These are phyloP conservation scores for Penstemon davidsonii DNA, from an alignment of 257 asterid genomes.

Conservation along the genomic window DNA sequence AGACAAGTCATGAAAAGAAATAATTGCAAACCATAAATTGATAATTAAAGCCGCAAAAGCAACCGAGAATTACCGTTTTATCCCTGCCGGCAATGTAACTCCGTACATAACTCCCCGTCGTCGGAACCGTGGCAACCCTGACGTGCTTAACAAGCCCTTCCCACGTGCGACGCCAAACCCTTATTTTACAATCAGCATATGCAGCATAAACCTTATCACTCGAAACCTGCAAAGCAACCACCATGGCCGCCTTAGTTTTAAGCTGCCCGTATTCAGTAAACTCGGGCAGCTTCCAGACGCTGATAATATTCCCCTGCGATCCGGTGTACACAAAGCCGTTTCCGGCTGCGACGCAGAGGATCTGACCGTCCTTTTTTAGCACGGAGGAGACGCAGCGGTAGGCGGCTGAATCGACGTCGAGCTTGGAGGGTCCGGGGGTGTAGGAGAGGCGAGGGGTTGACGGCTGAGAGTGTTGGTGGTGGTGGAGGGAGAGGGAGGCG, in stretches of 20 bases:
- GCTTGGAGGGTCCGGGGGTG: constrained; percentile 37
- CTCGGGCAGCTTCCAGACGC: constrained; percentile 95
- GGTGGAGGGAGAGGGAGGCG: constrained; percentile 36
- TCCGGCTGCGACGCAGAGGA: constrained; percentile 63
- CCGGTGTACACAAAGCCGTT: constrained; percentile 79
- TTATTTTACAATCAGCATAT: constrained; percentile 67
- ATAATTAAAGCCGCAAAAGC: background rate
- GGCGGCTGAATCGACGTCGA: constrained; percentile 33
- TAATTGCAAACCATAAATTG: constrained; percentile 8
- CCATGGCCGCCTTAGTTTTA: constrained; percentile 66
- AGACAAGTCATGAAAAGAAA: too few species aligned
- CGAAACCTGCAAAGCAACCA: constrained; percentile 60
- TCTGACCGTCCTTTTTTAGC: constrained; percentile 87
- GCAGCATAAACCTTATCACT: constrained; percentile 86
- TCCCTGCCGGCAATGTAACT: constrained; percentile 80
- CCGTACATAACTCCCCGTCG: constrained; percentile 67
- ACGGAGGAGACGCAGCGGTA: constrained; percentile 85
- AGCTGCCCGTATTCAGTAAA: constrained; percentile 87
- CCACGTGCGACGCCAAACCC: constrained; percentile 95
- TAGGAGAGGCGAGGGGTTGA: constrained; percentile 58
- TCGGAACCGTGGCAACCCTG: constrained; percentile 67
- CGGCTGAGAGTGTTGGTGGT: constrained; percentile 51
- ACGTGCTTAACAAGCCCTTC: constrained; percentile 75
- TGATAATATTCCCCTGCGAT: constrained; percentile 53
- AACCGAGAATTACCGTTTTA: constrained; percentile 46